A percentile compares a stretch with the other conserved stretches of the same genome.
These are phyloP conservation scores for Dendrobium officinale DNA, from an alignment of 106 monocot species.

Conservation along the genomic window DNA sequence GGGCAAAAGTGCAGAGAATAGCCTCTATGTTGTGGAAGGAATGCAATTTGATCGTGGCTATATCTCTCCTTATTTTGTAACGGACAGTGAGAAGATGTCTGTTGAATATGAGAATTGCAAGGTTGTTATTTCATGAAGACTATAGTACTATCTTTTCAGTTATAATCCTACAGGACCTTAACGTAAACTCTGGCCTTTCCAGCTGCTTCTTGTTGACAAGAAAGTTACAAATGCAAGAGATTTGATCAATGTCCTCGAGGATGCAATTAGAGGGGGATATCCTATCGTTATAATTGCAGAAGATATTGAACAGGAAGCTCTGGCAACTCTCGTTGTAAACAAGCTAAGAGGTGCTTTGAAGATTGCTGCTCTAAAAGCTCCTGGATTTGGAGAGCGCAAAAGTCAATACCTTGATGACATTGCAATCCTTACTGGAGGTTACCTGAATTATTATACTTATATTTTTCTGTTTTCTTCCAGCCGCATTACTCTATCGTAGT, in stretches of 20 bases:
- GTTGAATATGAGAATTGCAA: constrained; percentile 98
- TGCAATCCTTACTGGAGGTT: constrained; percentile 92
- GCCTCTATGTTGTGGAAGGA: constrained; percentile 88
- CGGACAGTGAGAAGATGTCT: constrained; percentile 94
- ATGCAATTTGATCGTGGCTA: constrained; percentile 99
- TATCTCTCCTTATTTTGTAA: constrained; percentile 93
- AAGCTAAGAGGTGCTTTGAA: constrained; percentile 90
- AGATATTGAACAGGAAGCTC: constrained; percentile 95
- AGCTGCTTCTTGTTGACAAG: constrained; percentile 96
- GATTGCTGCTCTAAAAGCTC: constrained; percentile 94
- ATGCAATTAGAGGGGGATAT: constrained; percentile 85
- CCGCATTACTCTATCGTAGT: background rate
- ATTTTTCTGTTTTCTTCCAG: background rate
- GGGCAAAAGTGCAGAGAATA: constrained; percentile 90
- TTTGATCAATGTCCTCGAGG: constrained; percentile 78
- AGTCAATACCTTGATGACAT: constrained; percentile 96
- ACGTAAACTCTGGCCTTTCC: constrained; percentile 5
- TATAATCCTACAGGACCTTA: background rate
- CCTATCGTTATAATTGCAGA: constrained; percentile 86
- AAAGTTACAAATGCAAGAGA: constrained; percentile 95
- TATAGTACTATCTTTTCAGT: background rate
- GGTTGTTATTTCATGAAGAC: constrained; percentile 21
- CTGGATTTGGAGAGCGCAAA: constrained; percentile 97
- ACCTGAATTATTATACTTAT: background rate
- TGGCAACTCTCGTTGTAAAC: constrained; percentile 92